Conservation (phyloP, 1,284 basidiomycete species). For the Leccinum subspadiceum region DNA sequence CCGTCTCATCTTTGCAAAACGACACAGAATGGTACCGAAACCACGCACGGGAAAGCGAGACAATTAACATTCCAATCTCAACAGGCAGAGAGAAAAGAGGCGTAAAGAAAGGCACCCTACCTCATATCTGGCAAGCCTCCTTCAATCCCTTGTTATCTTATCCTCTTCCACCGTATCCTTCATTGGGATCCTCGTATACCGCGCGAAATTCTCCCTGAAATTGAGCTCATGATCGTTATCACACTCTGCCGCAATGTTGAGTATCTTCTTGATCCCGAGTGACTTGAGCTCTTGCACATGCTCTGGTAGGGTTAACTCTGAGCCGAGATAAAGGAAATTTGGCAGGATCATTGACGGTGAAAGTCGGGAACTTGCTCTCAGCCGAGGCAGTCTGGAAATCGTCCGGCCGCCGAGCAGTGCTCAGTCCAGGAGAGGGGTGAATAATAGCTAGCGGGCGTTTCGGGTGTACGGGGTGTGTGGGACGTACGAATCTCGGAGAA, state of each 20-base stretch:
- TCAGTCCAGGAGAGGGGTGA: constrained; percentile 42
- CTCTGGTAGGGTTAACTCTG: constrained; percentile 73
- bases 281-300: constrained; percentile 73
- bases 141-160: constrained; percentile 79
- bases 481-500: no score
- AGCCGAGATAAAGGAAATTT: constrained; percentile 86
- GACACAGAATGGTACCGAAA: not conserved
- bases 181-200: constrained; percentile 87
- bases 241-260: constrained; percentile 92
- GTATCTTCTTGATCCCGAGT: constrained; percentile 82
- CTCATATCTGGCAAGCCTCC: constrained; percentile 83
- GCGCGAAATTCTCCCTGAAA: constrained; percentile 69
- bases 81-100: not conserved
- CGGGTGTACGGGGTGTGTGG: no score
- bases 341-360: constrained; percentile 87
- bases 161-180: constrained; percentile 94
- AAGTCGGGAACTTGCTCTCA: constrained; percentile 59
- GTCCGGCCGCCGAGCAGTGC: constrained; percentile 55
- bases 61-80: constrained; percentile 5
- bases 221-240: constrained; percentile 77
- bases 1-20: constrained; percentile 60
- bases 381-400: constrained; percentile 51
- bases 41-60: not conserved
- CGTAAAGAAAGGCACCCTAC: constrained; percentile 44
- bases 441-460: constrained; percentile 30